These are phyloP conservation scores for Lipomyces yarrowii DNA, from an alignment of 1,139 yeast genomes.

Conservation along the genomic window DNA sequence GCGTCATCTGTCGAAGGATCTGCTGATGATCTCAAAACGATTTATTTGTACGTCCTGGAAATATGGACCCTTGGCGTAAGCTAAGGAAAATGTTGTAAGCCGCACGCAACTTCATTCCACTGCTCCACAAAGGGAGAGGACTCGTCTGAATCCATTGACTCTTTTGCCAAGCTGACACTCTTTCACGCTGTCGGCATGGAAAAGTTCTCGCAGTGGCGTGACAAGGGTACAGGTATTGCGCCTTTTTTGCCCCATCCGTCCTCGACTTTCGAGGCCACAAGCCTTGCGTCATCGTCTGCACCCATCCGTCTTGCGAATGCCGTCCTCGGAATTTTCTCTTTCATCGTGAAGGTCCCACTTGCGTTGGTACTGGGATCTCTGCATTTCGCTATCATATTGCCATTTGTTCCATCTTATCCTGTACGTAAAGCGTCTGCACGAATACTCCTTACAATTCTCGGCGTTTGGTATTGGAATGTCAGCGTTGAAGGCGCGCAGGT, in stretches of 20 bases:
- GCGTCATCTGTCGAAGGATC: not conserved
- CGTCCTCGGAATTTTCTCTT: constrained; percentile 29
- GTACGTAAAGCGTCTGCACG: constrained; percentile 3
- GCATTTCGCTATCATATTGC: constrained; percentile 1
- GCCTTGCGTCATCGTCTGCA: constrained; percentile 16
- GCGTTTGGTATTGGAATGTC: constrained; percentile 22
- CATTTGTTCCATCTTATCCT: not conserved
- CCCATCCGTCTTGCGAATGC: constrained; percentile 18
- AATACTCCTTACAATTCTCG: constrained; percentile 10
- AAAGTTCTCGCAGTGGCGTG: constrained; percentile 47
- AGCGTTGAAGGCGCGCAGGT: constrained; percentile 11
- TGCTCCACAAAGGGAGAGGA: too few relatives aligned
- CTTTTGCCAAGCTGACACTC: not conserved
- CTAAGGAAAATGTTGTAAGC: not conserved
- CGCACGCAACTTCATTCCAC: not conserved
- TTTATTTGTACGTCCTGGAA: not conserved
- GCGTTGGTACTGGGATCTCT: constrained; percentile 19
- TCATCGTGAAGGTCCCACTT: constrained; percentile 37
- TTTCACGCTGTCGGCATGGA: constrained; percentile 40
- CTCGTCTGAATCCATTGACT: not conserved
- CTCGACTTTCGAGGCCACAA: constrained; percentile 25
- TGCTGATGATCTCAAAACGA: not conserved
- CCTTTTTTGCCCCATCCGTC: constrained; percentile 42
- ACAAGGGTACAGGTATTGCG: constrained; percentile 48
- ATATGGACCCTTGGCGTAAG: not conserved